Base-by-base conservation (phyloP, 306 rosid genomes). In the Vigna trinervia region DNA sequence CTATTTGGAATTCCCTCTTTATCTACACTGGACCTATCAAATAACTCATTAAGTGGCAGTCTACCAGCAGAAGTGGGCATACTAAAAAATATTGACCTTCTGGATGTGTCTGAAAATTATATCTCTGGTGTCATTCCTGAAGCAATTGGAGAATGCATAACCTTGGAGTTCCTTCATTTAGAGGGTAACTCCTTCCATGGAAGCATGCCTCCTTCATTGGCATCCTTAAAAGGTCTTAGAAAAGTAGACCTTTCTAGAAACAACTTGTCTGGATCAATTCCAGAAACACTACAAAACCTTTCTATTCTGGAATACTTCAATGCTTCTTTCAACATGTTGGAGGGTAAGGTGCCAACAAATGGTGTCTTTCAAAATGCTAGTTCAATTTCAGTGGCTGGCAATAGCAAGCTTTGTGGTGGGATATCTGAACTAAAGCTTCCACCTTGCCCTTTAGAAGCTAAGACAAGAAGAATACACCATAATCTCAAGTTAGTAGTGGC, bases 181-280 rank as follows among this genome's bases (percentile, higher is more conserved):
- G n/a, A 77, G 1, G 81, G 60, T 6, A 77, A 77, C 10, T 68
- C 48, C 23, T 19, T 77, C 34, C 3, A 23, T 30, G 75, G 81
- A 77, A n/a, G 1, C 38, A 77, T 77, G n/a, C 69, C 69, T 12
- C 5, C 38, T 30, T 60, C 77, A 13, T 60, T 79, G 63, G 73
- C 51, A 28, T 62, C 59, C 5, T 36, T 62, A 0, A 79, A 64
- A 79, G 73, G 78, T 13, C 78, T 79, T 19, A 64, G 12, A 48
- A 0, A 23, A 1, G 52, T 79, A 63, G 78, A 79, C 50, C 38
- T 79, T 0, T 72, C 83, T 19, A 23, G 47, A 39, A 79, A 72
- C 7, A 48, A 11, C 47, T 62, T 79, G 34, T 72, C 58, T 5
- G 83, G 83, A 41, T 3, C 78, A 41, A 79, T 79, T 72, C 78